Base-by-base conservation (phyloP, 176 grass and related monocot species). In the Oryza glaberrima region DNA sequence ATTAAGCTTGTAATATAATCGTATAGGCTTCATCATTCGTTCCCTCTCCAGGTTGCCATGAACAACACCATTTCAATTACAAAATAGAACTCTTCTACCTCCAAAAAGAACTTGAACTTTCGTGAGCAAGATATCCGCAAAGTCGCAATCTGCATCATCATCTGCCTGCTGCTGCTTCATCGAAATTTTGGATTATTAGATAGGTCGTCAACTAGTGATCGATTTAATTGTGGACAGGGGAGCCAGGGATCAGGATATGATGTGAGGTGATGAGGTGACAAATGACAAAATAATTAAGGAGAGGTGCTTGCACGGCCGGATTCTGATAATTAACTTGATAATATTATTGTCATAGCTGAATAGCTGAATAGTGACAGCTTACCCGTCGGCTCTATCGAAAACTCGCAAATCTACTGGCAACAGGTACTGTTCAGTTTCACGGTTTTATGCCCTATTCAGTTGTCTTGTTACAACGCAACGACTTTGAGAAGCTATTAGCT, bases 11-110 rank as follows among this genome's bases (percentile, higher is more conserved):
- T 81, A 26, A 49, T 73, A 75, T 72, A 75, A 76, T 64, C 65
- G 30, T 71, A 81, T 76, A 89, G 72, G 66, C 13, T 66, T 70
- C 23, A 30, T 30, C 78, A 72, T 82, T 82, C 67, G 35, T 80
- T 83, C 77, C 16, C 15, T 30, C 86, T 65, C 3, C 80, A 15
- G 14, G 34, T n/a, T 74, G 11, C 9, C 10, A 48, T 48, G 46
- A 36, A 36, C 35, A 48, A 48, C 46, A 48, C 46, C 14, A 43
- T 43, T 43, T 43, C 40, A 43, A 43, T 43, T 43, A 43, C 40
- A 7, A 43, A 7, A 43, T 1, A 9, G 40, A 43, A 43, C 40
- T 43, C 40, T 9, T 43, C 40, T 43, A 43, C 40, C 40, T 43
- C 40, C 40, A 43, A 43, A 43, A 9, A 43, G 40, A 43, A 43